A percentile compares a stretch with the other conserved stretches of the same genome.
These are phyloP conservation scores for Colletotrichum sp. DNA, from an alignment of 2,329 filamentous ascomycete genomes.

Conservation along the genomic window DNA sequence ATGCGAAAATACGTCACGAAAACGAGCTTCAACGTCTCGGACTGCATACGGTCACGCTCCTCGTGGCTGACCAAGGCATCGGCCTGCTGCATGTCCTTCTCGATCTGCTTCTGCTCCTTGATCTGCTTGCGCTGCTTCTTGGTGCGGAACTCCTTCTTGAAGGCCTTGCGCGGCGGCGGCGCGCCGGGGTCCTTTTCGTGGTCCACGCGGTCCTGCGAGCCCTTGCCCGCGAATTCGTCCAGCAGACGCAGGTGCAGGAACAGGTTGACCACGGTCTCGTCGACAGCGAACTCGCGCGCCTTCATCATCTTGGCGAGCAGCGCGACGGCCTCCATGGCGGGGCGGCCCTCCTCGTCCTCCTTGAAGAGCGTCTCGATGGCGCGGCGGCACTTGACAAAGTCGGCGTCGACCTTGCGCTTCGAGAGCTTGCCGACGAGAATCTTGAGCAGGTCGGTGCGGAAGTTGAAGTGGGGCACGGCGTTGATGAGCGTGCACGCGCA, in stretches of 20 bases:
- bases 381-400: conserved; percentile 78
- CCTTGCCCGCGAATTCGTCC: conserved; percentile 85
- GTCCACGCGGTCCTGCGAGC: conserved; percentile 79
- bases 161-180: conserved; percentile 56
- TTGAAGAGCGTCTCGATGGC: conserved; percentile 83
- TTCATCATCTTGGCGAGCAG: conserved; percentile 96
- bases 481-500: conserved; percentile 84
- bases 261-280: conserved; percentile 87
- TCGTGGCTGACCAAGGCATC: conserved; percentile 92
- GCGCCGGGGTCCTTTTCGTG: conserved; percentile 33
- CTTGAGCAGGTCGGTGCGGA: conserved; percentile 84
- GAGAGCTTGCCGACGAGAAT: conserved; percentile 87
- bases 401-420: conserved; percentile 70
- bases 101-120: conserved; percentile 85
- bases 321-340: conserved; percentile 84
- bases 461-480: conserved; percentile 96
- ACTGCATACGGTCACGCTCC: conserved; percentile 91
- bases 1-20: conserved; percentile 96
- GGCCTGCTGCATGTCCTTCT: conserved; percentile 92
- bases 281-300: conserved; percentile 78
- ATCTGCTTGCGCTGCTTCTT: conserved; percentile 84
- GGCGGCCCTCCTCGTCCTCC: conserved; percentile 88
- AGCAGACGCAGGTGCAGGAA: conserved; percentile 90
- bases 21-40: conserved; percentile 93
- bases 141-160: conserved; percentile 84